Conservation (phyloP, 139 green algal species). For the Pleodorina starrii region DNA sequence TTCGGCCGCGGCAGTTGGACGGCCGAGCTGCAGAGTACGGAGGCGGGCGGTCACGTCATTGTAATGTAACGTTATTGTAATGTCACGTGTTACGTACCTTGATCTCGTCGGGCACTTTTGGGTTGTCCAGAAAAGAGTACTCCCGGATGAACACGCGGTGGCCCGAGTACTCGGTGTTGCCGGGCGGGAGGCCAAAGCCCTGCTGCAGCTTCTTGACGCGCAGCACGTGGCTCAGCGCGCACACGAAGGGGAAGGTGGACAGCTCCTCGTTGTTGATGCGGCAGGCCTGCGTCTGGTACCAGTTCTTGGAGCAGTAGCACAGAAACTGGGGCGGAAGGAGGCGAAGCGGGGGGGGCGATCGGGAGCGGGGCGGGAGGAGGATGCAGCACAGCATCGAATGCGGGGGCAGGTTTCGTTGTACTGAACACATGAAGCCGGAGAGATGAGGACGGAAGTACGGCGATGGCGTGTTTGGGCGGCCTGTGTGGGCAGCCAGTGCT, state of each 20-base stretch:
- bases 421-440: no score
- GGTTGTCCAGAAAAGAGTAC: conserved; percentile 49
- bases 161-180: conserved; percentile 8
- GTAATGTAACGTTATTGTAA: no score
- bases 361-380: no score
- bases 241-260: conserved; percentile 50
- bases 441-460: no score
- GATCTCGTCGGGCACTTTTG: conserved; percentile 46
- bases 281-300: conserved; percentile 57
- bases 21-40: no score
- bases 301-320: conserved; percentile 60
- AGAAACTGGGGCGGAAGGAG: conserved; percentile 41
- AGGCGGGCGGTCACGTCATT: no score
- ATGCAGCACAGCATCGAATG: no score
- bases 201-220: conserved; percentile 28
- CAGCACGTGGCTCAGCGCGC: conserved; percentile 46
- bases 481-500: no score
- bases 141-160: conserved; percentile 42
- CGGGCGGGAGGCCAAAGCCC: background rate
- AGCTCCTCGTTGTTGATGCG: conserved; percentile 50
- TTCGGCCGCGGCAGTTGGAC: no score
- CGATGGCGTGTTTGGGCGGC: no score
- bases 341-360: background rate
- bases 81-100: conserved; percentile 40
- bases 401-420: no score